phyloP scores from a whole-genome alignment of 371 early-diverging fungal genomes.

The Actinomortierella wolfii region DNA sequence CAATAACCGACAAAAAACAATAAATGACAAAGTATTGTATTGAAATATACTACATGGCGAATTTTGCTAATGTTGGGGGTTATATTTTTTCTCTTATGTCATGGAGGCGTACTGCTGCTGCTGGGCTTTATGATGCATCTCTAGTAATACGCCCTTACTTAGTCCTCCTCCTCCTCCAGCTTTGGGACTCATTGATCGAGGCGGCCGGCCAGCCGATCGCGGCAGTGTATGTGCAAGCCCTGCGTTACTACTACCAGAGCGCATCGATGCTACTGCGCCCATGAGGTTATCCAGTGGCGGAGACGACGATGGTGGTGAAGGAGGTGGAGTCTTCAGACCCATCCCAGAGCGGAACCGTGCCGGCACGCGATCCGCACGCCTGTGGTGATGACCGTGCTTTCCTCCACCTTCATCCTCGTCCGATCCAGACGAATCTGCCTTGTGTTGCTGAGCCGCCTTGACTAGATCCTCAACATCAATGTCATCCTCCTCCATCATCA shows the following conservation, averaged over 20 bases:
- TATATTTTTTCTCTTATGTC: neutral
- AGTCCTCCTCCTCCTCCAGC: conserved; percentile 18
- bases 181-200: conserved; percentile 43
- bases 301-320: conserved; percentile 28
- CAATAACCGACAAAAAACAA: too few relatives aligned
- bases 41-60: too few relatives aligned
- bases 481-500: conserved; percentile 33
- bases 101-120: conserved; percentile 31
- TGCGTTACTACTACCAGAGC: neutral
- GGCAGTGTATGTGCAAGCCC: too few relatives aligned
- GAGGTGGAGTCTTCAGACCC: conserved; percentile 16
- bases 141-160: conserved; percentile 30
- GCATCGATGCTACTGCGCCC: conserved; percentile 6
- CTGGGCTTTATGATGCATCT: conserved; percentile 36
- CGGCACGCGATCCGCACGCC: conserved; percentile 12
- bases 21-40: too few relatives aligned
- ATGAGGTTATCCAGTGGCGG: conserved; percentile 10
- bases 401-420: conserved; percentile 21
- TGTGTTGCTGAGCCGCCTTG: conserved; percentile 6
- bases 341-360: conserved; percentile 3
- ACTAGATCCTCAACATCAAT: conserved; percentile 17
- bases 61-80: too few relatives aligned
- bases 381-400: conserved; percentile 10
- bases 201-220: too few relatives aligned
- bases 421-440: conserved; percentile 28